Percentiles rank a stretch among this genome's conserved stretches.
These are phyloP conservation scores for Crithidia thermophila DNA, from an alignment of 208 protist genomes.

Conservation along the genomic window DNA sequence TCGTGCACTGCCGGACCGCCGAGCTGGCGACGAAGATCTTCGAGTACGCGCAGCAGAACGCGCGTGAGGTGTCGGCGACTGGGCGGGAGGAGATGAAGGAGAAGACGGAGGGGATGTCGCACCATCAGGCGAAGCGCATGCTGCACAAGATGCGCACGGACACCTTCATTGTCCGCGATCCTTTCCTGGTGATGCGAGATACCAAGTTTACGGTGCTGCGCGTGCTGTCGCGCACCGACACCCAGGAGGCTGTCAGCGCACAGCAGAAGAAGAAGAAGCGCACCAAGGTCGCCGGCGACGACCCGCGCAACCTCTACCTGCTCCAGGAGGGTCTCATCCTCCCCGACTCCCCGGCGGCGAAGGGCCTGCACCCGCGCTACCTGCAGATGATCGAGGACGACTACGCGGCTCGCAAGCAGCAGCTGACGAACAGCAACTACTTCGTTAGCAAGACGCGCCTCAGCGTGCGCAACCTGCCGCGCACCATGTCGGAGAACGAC, in stretches of 20 bases:
- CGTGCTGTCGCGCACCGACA: conserved; percentile 80
- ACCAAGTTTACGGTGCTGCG: conserved; percentile 85
- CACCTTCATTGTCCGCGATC: conserved; percentile 67
- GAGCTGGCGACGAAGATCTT: conserved; percentile 80
- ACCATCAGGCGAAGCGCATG: conserved; percentile 81
- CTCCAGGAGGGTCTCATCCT: conserved; percentile 89
- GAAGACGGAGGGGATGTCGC: conserved; percentile 77
- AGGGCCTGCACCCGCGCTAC: conserved; percentile 77
- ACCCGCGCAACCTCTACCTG: conserved; percentile 89
- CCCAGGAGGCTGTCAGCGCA: conserved; percentile 74
- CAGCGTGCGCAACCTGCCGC: conserved; percentile 91
- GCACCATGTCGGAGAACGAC: conserved; percentile 87
- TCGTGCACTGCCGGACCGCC: conserved; percentile 81
- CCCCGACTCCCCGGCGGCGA: conserved; percentile 73
- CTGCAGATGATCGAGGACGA: conserved; percentile 88
- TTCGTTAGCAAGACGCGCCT: conserved; percentile 92
- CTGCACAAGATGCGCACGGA: conserved; percentile 79
- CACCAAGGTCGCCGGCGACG: conserved; percentile 88
- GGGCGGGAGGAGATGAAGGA: conserved; percentile 66
- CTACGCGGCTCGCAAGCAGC: conserved; percentile 81
- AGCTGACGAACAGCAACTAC: conserved; percentile 91
- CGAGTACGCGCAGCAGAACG: conserved; percentile 84
- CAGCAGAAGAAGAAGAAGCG: conserved; percentile 90
- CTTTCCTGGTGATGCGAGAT: conserved; percentile 85
- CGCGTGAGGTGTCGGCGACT: conserved; percentile 75